A percentile compares a stretch with the other conserved stretches of the same genome.
Evolutionary conservation across 306 rosid species (phyloP).

Genomic region (Mimosa pudica): DNA sequence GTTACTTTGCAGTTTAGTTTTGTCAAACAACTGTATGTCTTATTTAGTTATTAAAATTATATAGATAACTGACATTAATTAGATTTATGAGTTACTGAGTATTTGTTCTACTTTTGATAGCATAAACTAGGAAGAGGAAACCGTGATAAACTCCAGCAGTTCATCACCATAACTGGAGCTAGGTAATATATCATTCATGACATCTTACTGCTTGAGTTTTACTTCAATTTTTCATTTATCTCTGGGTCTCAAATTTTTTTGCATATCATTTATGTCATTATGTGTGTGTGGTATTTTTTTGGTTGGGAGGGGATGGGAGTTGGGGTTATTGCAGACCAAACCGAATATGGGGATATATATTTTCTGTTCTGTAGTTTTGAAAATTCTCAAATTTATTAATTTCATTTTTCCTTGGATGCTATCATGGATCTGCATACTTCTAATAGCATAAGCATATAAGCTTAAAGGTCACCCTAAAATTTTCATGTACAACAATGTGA

Average conservation of each 20-base stretch:
- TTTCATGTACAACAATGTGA: not conserved
- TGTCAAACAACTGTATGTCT: not conserved
- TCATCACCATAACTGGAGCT: constrained; percentile 86
- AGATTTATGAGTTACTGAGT: not conserved
- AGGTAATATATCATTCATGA: constrained; percentile 53
- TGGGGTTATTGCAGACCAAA: not conserved
- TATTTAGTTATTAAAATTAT: not conserved
- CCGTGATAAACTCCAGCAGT: constrained; percentile 97
- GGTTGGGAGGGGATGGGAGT: not conserved
- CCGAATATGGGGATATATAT: not conserved
- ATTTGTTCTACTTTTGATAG: constrained; percentile 51
- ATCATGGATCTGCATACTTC: not conserved
- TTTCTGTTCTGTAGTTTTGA: constrained; percentile 3
- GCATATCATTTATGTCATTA: not conserved
- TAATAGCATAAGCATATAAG: not conserved
- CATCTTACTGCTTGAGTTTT: not conserved
- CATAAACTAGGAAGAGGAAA: constrained; percentile 90
- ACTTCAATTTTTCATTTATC: constrained; percentile 12
- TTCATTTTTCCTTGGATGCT: constrained; percentile 25
- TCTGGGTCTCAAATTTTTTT: not conserved
- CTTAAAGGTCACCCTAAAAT: not conserved
- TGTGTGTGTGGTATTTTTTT: not conserved
- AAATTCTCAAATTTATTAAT: not conserved
- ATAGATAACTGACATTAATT: not conserved
- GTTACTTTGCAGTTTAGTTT: not conserved